phyloP scores from a whole-genome alignment of 2,329 filamentous ascomycete genomes.

The Trichoderma lentiforme region DNA sequence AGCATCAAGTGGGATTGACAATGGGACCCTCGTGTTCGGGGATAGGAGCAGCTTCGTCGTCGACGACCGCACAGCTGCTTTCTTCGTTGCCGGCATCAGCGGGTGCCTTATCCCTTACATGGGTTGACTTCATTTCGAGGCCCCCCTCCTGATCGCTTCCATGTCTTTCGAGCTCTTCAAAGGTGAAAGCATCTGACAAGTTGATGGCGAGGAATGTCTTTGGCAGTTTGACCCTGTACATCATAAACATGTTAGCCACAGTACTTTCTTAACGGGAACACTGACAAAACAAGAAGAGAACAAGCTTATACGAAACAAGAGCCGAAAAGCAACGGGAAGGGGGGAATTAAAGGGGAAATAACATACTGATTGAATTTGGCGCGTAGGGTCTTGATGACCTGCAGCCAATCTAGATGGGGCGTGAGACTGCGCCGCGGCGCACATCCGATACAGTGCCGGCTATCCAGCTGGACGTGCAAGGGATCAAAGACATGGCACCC shows the following conservation, averaged over 20 bases:
- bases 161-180: slow-evolving; percentile 54
- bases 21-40: slow-evolving; percentile 14
- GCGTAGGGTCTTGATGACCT: slow-evolving; percentile 91
- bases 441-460: slow-evolving; percentile 92
- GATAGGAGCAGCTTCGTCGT: slow-evolving; percentile 14
- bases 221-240: slow-evolving; percentile 59
- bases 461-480: slow-evolving; percentile 92
- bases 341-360: slow-evolving; percentile 16
- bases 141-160: slow-evolving; percentile 44
- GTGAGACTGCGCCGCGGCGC: slow-evolving; percentile 88
- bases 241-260: not conserved
- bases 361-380: slow-evolving; percentile 92
- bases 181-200: slow-evolving; percentile 59
- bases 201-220: slow-evolving; percentile 66
- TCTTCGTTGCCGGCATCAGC: slow-evolving; percentile 2
- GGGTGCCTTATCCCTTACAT: slow-evolving; percentile 30
- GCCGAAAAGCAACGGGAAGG: not conserved
- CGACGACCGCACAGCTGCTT: not conserved
- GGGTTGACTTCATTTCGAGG: slow-evolving; percentile 46
- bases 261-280: not conserved
- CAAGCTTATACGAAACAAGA: not conserved
- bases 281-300: not conserved
- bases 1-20: slow-evolving; percentile 22
- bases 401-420: slow-evolving; percentile 89
- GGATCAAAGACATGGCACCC: slow-evolving; percentile 97